Evolutionary conservation across 495 filamentous ascomycete genomes (phyloP), one percentile per base, ranked within the genome.

Genomic region (Talaromyces proteolyticus): DNA sequence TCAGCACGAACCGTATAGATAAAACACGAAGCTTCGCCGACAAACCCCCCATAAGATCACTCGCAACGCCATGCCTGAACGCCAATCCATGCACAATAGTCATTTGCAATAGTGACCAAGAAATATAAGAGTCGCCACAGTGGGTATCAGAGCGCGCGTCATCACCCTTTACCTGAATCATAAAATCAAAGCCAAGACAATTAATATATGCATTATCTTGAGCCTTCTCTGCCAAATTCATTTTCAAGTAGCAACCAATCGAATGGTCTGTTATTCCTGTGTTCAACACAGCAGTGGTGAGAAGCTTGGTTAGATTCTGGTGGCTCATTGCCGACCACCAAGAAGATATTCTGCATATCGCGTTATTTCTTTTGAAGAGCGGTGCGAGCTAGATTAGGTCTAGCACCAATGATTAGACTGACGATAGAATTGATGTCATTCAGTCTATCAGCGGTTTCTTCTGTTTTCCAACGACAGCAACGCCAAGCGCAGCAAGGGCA

Each of bases 361-460:
- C n/a, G n/a, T n/a, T n/a, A n/a, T n/a, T n/a, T n/a, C n/a, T n/a
- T n/a, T n/a, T n/a, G n/a, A n/a, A n/a, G n/a, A n/a, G n/a, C n/a
- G n/a, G n/a, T n/a, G n/a, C n/a, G n/a, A n/a, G n/a, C n/a, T n/a
- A n/a, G n/a, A n/a, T n/a, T n/a, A n/a, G 29, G 4, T 4, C 14
- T 34, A 14, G 29, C 29, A 34, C 14, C 40, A 42, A 42, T 2
- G 10, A 42, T 42, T 11, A 19, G 11, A 42, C n/a, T 24, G 43
- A 45, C 43, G 19, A 45, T n/a, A n/a, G 21, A 2, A 5, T 45
- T 8, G 2, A 24, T 20, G 7, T 43, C 22, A 16, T 22, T 70
- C 63, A 98, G 69, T 98, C 89, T 53, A 98, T 97, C 49, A 96
- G 66, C 41, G 87, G 85, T 62, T 92, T 96, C 67, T 93, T 85